Conservation (phyloP, 208 protist species). For the Leishmania turanica region DNA sequence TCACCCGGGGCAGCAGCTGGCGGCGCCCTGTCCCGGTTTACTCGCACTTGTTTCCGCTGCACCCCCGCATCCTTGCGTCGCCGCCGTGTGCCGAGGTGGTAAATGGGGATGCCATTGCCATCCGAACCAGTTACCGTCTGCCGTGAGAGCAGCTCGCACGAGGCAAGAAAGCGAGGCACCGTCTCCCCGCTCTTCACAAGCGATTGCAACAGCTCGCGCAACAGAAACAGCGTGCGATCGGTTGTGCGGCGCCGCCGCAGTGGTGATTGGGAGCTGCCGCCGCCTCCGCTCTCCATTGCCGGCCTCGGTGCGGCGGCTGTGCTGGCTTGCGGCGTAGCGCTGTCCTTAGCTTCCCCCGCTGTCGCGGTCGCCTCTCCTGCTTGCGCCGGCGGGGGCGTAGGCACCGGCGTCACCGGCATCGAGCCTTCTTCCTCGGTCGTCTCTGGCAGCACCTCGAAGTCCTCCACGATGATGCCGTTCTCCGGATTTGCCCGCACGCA, state of each 20-base stretch:
- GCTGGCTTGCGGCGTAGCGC: background rate
- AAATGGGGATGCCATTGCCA: slow-evolving; percentile 69
- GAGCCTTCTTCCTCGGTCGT: slow-evolving; percentile 24
- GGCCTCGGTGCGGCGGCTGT: background rate
- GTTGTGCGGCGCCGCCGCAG: slow-evolving; percentile 43
- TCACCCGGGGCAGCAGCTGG: background rate
- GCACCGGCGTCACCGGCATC: slow-evolving; percentile 13
- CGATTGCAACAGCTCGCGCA: slow-evolving; percentile 70
- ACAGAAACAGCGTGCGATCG: slow-evolving; percentile 75
- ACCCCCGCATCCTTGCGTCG: slow-evolving; percentile 54
- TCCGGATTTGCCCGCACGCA: slow-evolving; percentile 80
- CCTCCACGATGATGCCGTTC: slow-evolving; percentile 88
- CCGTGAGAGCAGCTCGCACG: slow-evolving; percentile 63
- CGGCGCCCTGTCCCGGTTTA: slow-evolving; percentile 43
- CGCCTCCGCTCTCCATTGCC: background rate
- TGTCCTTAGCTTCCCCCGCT: background rate
- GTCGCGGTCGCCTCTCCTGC: background rate
- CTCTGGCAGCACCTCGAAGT: slow-evolving; percentile 73
- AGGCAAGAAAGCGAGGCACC: slow-evolving; percentile 81
- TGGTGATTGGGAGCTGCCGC: slow-evolving; percentile 1
- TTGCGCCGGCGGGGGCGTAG: slow-evolving; percentile 15
- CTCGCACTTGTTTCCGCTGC: slow-evolving; percentile 50
- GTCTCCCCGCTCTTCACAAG: slow-evolving; percentile 68
- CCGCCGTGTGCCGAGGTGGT: slow-evolving; percentile 71
- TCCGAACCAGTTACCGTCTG: slow-evolving; percentile 63